Base-by-base conservation (phyloP, 345 rosid genomes). In the Cardamine occulta region DNA sequence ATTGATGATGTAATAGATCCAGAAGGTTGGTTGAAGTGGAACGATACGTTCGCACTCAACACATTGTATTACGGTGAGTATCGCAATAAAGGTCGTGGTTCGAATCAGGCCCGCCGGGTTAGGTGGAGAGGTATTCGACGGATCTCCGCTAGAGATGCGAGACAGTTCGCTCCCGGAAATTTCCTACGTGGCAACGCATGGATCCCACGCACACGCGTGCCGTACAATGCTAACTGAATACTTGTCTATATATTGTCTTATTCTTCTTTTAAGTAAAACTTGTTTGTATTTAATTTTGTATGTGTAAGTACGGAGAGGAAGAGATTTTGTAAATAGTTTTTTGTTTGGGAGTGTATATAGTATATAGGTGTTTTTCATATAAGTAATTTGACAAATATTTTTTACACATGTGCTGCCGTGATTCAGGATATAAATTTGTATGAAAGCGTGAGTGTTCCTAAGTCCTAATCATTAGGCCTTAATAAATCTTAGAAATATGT, bases 1-100 rank as follows among this genome's bases (percentile, higher is more conserved):
- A 81, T 93, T 1, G 89, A 82, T 19, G 87, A 83, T 37, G 44
- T 85, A 26, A 86, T 91, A 21, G 85, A 72, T 5, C 92, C 93
- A 1, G 81, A 87, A 26, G 98, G 98, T 2, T 93, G 89, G 91
- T 0, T 79, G 44, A 85, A 86, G 1, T 87, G 92, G 92, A n/a
- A 66, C 4, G 92, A 87, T 1, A 52, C 68, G 8, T 80, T 82
- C 6, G 88, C 75, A 0, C 82, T 87, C 8, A 47, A 87, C 67
- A 91, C 98, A 5, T 65, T 79, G 57, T 86, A 13, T 39, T 93
- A 82, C 5, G 66, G 82, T 0, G 98, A 93, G 85, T 88, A 63
- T 21, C 55, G 60, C 18, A 93, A 91, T 55, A 68, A 74, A 49
- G 98, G 98, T 17, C 82, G 87, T 24, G 96, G 98, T 28, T 78